Base-by-base conservation (phyloP, 257 asterid genomes). In the Nicotiana otophora region DNA sequence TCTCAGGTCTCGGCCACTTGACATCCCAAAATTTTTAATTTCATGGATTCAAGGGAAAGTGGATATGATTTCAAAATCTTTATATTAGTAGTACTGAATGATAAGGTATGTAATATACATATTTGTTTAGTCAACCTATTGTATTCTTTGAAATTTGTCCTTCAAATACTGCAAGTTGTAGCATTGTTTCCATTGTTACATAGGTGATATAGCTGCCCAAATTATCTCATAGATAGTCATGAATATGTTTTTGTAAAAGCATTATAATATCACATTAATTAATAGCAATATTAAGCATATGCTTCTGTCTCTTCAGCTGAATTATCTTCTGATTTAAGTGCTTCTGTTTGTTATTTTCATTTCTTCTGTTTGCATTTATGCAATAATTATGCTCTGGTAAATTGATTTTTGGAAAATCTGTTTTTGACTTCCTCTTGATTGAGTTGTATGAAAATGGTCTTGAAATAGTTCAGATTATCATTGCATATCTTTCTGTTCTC, bases 91-190 rank as follows among this genome's bases (percentile, higher is more conserved):
- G 76, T 42, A 83, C 58, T 20, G 28, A 19, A 15, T 74, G 64
- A 66, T 83, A 74, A 57, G 39, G 64, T 61, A 19, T 78, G 84
- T 76, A 86, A 17, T 70, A 77, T 69, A 64, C 20, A 70, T 69
- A 23, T 23, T 23, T 23, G 66, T 68, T 63, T 39, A 70, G 16
- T 39, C 78, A 10, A 78, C 78, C 28, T 54, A 74, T 58, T 12
- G 23, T 20, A 34, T 60, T 20, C 60, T 12, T 10, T 12, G 78
- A 72, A 72, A 72, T 12, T 72, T 31, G 10, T 72, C 39, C 7
- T 72, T 12, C 20, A 72, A 23, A 72, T 72, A 72, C 79, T 46
- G 20, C 79, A 46, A 70, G 7, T 12, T 20, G 33, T 5, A 39
- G 58, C 48, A 70, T 42, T 70, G 2, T 70, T 70, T 70, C 78